These are phyloP conservation scores for Blastobotrys serpentis DNA, from an alignment of 1,139 yeast species.

Conservation along the genomic window DNA sequence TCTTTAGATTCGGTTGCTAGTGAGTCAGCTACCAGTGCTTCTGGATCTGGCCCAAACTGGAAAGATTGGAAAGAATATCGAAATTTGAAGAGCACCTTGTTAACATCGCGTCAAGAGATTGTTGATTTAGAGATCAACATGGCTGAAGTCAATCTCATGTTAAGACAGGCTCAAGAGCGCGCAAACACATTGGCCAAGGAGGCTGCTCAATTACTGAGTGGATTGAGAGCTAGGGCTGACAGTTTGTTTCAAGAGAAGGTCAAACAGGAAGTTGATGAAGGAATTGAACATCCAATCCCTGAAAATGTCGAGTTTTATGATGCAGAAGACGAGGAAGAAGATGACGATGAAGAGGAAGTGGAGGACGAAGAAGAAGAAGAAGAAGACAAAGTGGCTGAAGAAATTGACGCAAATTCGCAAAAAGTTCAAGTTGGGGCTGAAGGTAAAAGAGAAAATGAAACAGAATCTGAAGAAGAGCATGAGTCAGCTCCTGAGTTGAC, in stretches of 20 bases:
- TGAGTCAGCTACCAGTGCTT: constrained; percentile 32
- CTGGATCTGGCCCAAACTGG: constrained; percentile 48
- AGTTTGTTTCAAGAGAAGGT: constrained; percentile 67
- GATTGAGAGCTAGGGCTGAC: constrained; percentile 79
- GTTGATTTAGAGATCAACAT: constrained; percentile 52
- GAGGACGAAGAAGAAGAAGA: constrained; percentile 12
- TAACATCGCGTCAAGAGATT: constrained; percentile 57
- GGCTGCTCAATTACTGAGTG: constrained; percentile 66
- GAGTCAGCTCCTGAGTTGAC: constrained; percentile 21
- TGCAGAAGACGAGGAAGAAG: no score
- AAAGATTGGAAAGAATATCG: constrained; percentile 67
- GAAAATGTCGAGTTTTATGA: constrained; percentile 32
- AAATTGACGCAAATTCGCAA: no score
- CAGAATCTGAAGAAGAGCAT: constrained; percentile 12
- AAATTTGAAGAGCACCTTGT: constrained; percentile 53
- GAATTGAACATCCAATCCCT: constrained; percentile 21
- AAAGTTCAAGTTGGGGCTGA: neutral
- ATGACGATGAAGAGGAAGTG: constrained; percentile 3
- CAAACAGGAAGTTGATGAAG: constrained; percentile 18
- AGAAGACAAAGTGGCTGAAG: neutral
- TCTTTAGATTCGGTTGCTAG: constrained; percentile 20
- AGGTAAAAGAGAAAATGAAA: constrained; percentile 17
- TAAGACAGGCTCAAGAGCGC: constrained; percentile 60
- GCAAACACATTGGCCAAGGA: constrained; percentile 62
- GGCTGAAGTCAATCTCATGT: constrained; percentile 49